Conservation (phyloP, 805 yeast genomes). For the Myxozyma monticola region DNA sequence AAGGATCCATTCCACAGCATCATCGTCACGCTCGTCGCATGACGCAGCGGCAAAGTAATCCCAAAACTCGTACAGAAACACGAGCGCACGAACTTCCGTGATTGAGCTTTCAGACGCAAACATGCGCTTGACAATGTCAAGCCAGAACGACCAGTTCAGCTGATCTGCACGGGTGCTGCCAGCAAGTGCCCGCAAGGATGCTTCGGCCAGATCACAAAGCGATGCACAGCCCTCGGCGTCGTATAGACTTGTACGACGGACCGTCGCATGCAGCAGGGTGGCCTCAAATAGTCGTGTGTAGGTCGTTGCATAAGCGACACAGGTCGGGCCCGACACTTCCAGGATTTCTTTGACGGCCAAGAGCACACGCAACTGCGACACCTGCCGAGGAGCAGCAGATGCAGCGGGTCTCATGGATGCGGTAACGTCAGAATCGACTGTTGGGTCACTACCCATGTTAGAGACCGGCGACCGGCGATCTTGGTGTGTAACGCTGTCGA, state of each 20-base stretch:
- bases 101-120: constrained; percentile 62
- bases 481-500: constrained; percentile 31
- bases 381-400: constrained; percentile 5
- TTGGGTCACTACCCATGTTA: not conserved
- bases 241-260: constrained; percentile 37
- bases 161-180: constrained; percentile 36
- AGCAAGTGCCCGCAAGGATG: constrained; percentile 39
- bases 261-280: constrained; percentile 39
- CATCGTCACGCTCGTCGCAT: constrained; percentile 7
- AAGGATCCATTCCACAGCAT: constrained; percentile 51
- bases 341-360: constrained; percentile 42
- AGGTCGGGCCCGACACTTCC: constrained; percentile 33
- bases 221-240: constrained; percentile 42
- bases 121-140: constrained; percentile 58
- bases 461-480: not conserved
- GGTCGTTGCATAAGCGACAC: constrained; percentile 37
- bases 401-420: constrained; percentile 15
- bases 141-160: constrained; percentile 79
- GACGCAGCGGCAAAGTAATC: constrained; percentile 53
- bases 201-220: constrained; percentile 45
- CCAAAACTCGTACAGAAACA: constrained; percentile 75
- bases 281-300: constrained; percentile 42
- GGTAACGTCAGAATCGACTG: constrained; percentile 1
- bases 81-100: constrained; percentile 60
- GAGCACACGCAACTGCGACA: constrained; percentile 35